Evolutionary conservation across 768 basidiomycete species (phyloP).

Genomic region (Boletus edulis): DNA sequence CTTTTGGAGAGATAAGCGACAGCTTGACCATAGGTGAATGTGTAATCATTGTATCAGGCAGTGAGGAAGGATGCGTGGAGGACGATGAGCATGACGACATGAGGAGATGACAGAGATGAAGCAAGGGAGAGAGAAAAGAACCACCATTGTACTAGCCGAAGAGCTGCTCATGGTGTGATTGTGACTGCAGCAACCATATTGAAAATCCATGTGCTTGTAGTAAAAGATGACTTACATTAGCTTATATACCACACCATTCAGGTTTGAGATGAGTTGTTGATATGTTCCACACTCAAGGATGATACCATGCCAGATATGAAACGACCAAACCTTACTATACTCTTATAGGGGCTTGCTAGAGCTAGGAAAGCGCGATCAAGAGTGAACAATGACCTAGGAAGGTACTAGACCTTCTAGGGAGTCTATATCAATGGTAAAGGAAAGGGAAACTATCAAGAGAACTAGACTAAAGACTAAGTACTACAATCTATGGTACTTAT

Average conservation of each 20-base stretch:
- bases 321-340: too few relatives aligned
- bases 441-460: too few relatives aligned
- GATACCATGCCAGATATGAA: constrained; percentile 80
- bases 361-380: too few relatives aligned
- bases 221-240: constrained; percentile 57
- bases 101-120: constrained; percentile 12
- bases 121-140: constrained; percentile 29
- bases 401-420: too few relatives aligned
- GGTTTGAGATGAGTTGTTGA: constrained; percentile 54
- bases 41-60: constrained; percentile 12
- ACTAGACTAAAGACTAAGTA: too few relatives aligned
- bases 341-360: too few relatives aligned
- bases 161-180: constrained; percentile 44
- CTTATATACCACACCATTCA: constrained; percentile 65
- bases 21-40: constrained; percentile 59
- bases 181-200: constrained; percentile 28
- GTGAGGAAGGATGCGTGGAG: constrained; percentile 12
- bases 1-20: constrained; percentile 63
- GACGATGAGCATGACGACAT: constrained; percentile 15
- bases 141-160: constrained; percentile 36
- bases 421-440: too few relatives aligned
- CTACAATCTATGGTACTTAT: too few relatives aligned
- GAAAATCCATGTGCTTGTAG: background rate
- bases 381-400: too few relatives aligned
- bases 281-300: constrained; percentile 77